Evolutionary conservation across 108 stramenopile genomes (phyloP), one percentile per base, ranked within the genome.

Genomic region (Pseudonitzschia multiseries): DNA sequence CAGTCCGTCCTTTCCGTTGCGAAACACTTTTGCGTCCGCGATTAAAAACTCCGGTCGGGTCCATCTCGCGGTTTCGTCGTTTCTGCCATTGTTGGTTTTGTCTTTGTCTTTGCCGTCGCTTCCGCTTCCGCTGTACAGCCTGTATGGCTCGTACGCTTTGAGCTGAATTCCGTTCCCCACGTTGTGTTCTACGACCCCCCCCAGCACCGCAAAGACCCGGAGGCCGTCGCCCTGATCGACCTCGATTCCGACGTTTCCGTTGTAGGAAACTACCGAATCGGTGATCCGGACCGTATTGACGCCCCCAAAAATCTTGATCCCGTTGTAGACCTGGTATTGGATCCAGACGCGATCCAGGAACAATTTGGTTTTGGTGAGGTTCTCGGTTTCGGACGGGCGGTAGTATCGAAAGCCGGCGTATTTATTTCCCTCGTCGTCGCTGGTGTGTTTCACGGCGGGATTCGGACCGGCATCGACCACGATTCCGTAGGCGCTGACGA

Each of bases 241-340:
- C 42, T 46, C 46, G 21, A 67, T 67, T 48, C 66, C 66, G 36
- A 8, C 10, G 8, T 10, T 27, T 2, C 66, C 44, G 43, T 67
- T 67, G 24, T 67, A 24, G 32, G 61, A 40, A 2, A 62, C 4
- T 2, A 17, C 29, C 17, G 61, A 62, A 62, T 62, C 33, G 4
- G 61, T 33, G 29, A 62, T 40, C 4, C 61, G 61, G 61, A 62
- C 36, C 29, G 61, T 62, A 0, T 62, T 41, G 0, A 17, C 61
- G 14, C 61, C 61, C 5, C 36, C 36, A 0, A 33, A 2, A 21
- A 62, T 62, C n/a, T 33, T 31, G 36, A 62, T 62, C 6, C 61
- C 61, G 40, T 62, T 14, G 1, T 0, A 31, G 36, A 1, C 21
- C 36, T 62, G 61, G 18, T 62, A 13, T 14, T n/a, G 8, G 29